Conservation (phyloP, 225 moss, liverwort and hornwort genomes). For the Marchantia paleacea region DNA sequence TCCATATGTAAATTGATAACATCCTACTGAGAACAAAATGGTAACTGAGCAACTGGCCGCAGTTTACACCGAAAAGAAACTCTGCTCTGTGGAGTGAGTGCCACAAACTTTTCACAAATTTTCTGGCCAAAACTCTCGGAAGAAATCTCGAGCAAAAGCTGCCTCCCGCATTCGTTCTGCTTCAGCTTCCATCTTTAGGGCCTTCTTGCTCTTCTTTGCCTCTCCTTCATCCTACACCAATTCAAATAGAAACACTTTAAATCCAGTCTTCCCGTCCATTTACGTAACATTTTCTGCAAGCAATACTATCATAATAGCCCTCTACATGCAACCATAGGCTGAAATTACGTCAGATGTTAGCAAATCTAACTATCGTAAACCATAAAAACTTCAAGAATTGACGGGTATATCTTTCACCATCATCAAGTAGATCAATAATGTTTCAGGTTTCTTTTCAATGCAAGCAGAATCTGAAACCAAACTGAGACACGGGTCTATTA, state of each 20-base stretch:
- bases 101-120: slow-evolving; percentile 28
- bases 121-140: slow-evolving; percentile 55
- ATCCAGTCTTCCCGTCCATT: not conserved
- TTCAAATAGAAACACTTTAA: not conserved
- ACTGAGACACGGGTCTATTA: not conserved
- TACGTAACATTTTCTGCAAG: not conserved
- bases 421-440: too few species aligned
- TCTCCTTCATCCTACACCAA: slow-evolving; percentile 27
- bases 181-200: slow-evolving; percentile 42
- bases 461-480: too few species aligned
- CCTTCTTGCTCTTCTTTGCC: slow-evolving; percentile 32
- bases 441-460: too few species aligned
- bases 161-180: slow-evolving; percentile 41
- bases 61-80: not conserved
- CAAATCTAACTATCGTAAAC: not conserved
- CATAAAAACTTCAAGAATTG: not conserved
- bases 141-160: slow-evolving; percentile 25
- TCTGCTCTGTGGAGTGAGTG: not conserved
- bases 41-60: not conserved
- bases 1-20: not conserved
- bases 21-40: not conserved
- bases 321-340: not conserved
- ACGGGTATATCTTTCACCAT: not conserved
- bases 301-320: not conserved
- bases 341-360: not conserved